Base-by-base conservation (phyloP, 2,329 filamentous ascomycete genomes). In the Cytospora mali region DNA sequence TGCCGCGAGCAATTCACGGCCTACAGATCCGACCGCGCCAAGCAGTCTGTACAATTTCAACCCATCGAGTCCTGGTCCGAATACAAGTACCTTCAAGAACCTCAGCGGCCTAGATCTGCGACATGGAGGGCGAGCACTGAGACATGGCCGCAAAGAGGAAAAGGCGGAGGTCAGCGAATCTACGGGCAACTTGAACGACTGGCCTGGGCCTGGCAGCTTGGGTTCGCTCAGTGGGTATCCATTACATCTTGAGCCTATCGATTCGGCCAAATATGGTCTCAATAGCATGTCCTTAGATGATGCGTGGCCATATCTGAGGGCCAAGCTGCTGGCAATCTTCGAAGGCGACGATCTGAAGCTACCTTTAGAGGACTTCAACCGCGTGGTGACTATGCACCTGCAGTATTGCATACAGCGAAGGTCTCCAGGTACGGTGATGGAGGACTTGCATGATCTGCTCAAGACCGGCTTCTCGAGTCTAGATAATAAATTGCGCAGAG, bases 331-430 rank as follows among this genome's bases (percentile, higher is more conserved):
- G 5, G 84, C 89, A 62, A 86, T 95, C 2, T 96, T 95, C 68
- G 90, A 93, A 67, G 91, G 90, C 31, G 91, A 94, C 71, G 90
- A 93, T 66, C 77, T 93, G 21, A 84, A 90, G 39, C 80, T 91
- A n/a, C 91, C 91, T 0, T 85, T 95, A 6, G 92, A 96, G 73
- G 91, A 94, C 70, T 88, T 95, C 70, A 96, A 96, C 70, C 82
- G 88, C 21, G 82, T 94, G 1, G 91, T 94, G n/a, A 84, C 83
- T 66, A 84, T 92, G 68, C 91, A 95, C 71, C 87, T 95, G 14
- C 87, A 91, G 69, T 88, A 88, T 64, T 93, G 90, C 72, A 85
- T 94, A 55, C 88, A 92, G 71, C 87, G 88, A 62, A 84, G 90
- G 49, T 84, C 87, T 0, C 89, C 90, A 1, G 85, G 87, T 57